These are phyloP conservation scores for Dictyostelium capitatum DNA, from an alignment of 78 protist species.

Conservation along the genomic window DNA sequence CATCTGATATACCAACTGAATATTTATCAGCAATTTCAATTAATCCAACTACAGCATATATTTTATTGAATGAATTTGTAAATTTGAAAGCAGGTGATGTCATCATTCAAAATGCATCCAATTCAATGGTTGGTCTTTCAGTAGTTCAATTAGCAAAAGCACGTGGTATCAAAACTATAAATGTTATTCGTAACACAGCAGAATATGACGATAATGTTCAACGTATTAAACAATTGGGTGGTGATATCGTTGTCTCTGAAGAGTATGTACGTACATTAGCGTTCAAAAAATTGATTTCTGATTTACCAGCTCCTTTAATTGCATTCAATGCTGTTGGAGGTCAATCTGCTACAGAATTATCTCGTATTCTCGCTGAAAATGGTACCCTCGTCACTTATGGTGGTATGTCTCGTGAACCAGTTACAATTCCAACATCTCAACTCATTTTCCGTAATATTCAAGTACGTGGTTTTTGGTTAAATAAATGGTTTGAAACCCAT, in stretches of 20 bases:
- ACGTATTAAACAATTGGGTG: constrained; percentile 87
- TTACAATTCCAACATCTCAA: constrained; percentile 79
- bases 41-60: constrained; percentile 94
- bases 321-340: constrained; percentile 94
- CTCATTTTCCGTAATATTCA: constrained; percentile 84
- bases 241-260: constrained; percentile 88
- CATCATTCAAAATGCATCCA: constrained; percentile 93
- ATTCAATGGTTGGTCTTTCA: constrained; percentile 87
- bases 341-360: constrained; percentile 72
- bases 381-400: constrained; percentile 95
- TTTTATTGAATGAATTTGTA: constrained; percentile 89
- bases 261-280: constrained; percentile 56
- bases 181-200: constrained; percentile 81
- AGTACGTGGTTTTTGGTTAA: constrained; percentile 80
- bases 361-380: constrained; percentile 81
- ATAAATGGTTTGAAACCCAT: constrained; percentile 35
- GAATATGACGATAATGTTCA: constrained; percentile 58
- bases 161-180: constrained; percentile 87
- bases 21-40: constrained; percentile 82
- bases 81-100: constrained; percentile 90
- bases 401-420: constrained; percentile 86
- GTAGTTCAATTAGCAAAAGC: constrained; percentile 89
- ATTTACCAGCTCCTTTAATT: constrained; percentile 81
- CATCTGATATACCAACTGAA: constrained; percentile 81
- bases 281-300: constrained; percentile 44